Percentiles rank a stretch among this genome's conserved stretches.
Conservation (phyloP, 345 rosid genomes). For the Viola odorata region DNA sequence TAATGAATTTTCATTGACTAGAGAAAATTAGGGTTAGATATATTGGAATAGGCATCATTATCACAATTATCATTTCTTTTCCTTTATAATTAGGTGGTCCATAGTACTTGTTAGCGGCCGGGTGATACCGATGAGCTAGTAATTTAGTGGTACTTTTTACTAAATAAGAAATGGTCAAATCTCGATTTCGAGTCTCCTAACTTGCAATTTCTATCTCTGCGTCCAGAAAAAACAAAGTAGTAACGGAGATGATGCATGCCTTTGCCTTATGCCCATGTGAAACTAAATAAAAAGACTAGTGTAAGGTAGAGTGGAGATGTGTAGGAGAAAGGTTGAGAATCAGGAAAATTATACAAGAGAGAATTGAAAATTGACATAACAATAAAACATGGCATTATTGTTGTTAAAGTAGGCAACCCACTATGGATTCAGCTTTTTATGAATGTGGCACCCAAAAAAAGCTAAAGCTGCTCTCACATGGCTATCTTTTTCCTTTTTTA, state of each 20-base stretch:
- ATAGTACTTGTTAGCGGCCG: not conserved
- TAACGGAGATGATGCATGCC: conserved; percentile 11
- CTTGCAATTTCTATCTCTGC: no score
- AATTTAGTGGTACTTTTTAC: not conserved
- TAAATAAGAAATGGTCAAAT: not conserved
- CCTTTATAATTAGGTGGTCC: conserved; percentile 20
- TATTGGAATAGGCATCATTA: not conserved
- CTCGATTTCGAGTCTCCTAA: no score
- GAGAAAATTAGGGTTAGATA: conserved; percentile 6
- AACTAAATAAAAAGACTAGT: conserved; percentile 21
- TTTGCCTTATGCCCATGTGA: conserved; percentile 20
- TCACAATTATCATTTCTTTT: conserved; percentile 9
- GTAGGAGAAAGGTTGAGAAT: conserved; percentile 3
- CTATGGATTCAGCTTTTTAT: conserved; percentile 16
- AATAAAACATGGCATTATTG: conserved; percentile 41
- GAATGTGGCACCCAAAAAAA: conserved; percentile 19
- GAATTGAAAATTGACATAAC: conserved; percentile 27
- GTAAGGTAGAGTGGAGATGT: conserved; percentile 11
- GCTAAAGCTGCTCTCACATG: conserved; percentile 49
- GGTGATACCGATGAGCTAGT: not conserved
- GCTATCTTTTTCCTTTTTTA: conserved; percentile 23
- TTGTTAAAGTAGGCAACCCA: conserved; percentile 25
- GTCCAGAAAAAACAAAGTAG: no score
- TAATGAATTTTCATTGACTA: not conserved
- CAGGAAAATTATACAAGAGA: conserved; percentile 22